A percentile compares a stretch with the other conserved stretches of the same genome.
phyloP scores from a whole-genome alignment of 1,284 basidiomycete genomes.

The Boletus semigastroideus region DNA sequence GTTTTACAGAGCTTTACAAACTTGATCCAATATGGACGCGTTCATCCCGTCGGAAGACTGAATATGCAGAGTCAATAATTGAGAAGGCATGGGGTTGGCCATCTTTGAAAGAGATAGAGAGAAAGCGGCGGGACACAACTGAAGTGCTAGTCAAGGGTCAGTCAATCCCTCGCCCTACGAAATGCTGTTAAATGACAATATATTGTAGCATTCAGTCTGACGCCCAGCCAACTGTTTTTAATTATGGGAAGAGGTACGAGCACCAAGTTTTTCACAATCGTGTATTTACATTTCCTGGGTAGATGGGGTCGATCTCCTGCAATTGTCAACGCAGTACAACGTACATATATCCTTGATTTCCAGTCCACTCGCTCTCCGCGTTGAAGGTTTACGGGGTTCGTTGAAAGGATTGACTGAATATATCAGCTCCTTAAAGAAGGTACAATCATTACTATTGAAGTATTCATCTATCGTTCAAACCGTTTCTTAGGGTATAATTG shows the following conservation, averaged over 20 bases:
- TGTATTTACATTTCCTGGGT: slow-evolving; percentile 7
- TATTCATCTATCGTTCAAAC: background rate
- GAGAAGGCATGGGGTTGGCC: slow-evolving; percentile 70
- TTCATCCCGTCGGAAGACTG: slow-evolving; percentile 40
- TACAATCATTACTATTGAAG: slow-evolving; percentile 26
- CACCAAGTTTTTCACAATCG: background rate
- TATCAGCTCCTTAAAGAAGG: slow-evolving; percentile 50
- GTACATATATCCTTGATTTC: slow-evolving; percentile 60
- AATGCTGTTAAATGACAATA: slow-evolving; percentile 2
- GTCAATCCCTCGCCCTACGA: slow-evolving; percentile 23
- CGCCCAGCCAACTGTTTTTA: slow-evolving; percentile 62
- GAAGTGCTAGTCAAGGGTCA: slow-evolving; percentile 51
- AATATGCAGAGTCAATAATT: slow-evolving; percentile 57
- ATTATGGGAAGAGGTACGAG: slow-evolving; percentile 68
- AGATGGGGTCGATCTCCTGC: slow-evolving; percentile 66
- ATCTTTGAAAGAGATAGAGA: slow-evolving; percentile 51
- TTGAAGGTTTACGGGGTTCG: slow-evolving; percentile 55
- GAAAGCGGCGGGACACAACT: slow-evolving; percentile 50
- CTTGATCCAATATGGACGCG: slow-evolving; percentile 36
- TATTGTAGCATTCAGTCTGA: slow-evolving; percentile 53
- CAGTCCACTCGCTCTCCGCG: slow-evolving; percentile 55
- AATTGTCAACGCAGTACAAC: slow-evolving; percentile 56
- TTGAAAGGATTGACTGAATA: slow-evolving; percentile 45
- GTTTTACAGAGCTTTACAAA: slow-evolving; percentile 49
- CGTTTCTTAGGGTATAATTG: slow-evolving; percentile 45